These are phyloP conservation scores for Ceratobasidium sp. DNA, from an alignment of 1,284 basidiomycete species.

Conservation along the genomic window DNA sequence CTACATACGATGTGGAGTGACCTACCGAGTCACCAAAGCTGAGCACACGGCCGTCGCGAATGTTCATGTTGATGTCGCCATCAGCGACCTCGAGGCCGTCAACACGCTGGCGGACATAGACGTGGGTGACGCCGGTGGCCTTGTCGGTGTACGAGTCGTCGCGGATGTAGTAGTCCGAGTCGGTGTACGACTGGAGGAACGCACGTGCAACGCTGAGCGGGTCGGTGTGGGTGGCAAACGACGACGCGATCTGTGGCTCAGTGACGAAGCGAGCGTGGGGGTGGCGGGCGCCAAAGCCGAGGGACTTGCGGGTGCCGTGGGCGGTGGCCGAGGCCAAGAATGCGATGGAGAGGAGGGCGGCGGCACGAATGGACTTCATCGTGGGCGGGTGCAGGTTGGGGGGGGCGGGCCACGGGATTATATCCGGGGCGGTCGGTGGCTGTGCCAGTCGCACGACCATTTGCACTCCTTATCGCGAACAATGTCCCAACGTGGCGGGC, in stretches of 20 bases:
- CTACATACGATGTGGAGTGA: constrained; percentile 45
- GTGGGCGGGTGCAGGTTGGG: neutral
- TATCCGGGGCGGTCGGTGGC: constrained; percentile 14
- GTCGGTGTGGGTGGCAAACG: constrained; percentile 36
- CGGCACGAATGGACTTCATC: constrained; percentile 33
- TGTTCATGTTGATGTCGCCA: constrained; percentile 89
- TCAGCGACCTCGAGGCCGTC: constrained; percentile 87
- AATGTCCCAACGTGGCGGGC: neutral
- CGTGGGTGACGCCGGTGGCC: constrained; percentile 82
- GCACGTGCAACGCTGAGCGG: constrained; percentile 66
- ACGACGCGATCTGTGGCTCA: constrained; percentile 42
- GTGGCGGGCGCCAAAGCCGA: constrained; percentile 52
- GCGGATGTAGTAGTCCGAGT: constrained; percentile 63
- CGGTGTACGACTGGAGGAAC: constrained; percentile 55
- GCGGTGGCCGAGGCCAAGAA: constrained; percentile 39
- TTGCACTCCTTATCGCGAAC: neutral
- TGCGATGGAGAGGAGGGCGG: constrained; percentile 29
- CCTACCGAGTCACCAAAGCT: constrained; percentile 83
- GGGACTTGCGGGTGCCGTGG: constrained; percentile 48
- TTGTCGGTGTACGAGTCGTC: constrained; percentile 87
- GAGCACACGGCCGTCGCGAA: constrained; percentile 74
- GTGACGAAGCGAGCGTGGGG: constrained; percentile 46
- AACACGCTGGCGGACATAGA: constrained; percentile 82
- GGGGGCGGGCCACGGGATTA: neutral
- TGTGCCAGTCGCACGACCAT: constrained; percentile 26